Conservation (phyloP, 2,329 filamentous ascomycete species). For the Colletotrichum siamense region DNA sequence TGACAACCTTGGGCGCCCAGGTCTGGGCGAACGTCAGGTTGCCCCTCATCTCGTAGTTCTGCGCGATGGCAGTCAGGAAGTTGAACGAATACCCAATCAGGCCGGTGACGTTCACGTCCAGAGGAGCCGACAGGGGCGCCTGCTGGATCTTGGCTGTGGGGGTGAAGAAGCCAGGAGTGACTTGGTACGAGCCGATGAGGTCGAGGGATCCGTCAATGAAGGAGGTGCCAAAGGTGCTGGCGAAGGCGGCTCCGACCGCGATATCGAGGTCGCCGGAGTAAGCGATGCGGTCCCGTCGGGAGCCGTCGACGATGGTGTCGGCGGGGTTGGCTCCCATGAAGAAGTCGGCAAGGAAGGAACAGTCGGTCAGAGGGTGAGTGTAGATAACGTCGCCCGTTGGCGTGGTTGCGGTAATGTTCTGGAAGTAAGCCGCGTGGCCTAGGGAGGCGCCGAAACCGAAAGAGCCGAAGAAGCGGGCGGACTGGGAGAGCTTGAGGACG, state of each 20-base stretch:
- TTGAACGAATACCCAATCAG: constrained; percentile 40
- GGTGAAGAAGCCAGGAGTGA: constrained; percentile 34
- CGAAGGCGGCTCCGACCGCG: constrained; percentile 27
- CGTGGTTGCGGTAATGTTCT: constrained; percentile 21
- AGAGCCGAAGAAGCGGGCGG: constrained; percentile 30
- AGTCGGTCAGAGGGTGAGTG: constrained; percentile 29
- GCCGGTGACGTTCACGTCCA: constrained; percentile 32
- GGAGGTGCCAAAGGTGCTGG: constrained; percentile 30
- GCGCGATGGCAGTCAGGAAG: constrained; percentile 33
- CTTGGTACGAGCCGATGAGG: constrained; percentile 32
- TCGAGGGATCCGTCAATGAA: constrained; percentile 28
- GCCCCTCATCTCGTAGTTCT: constrained; percentile 33
- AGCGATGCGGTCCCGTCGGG: constrained; percentile 36
- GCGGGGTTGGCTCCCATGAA: constrained; percentile 37
- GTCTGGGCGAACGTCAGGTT: constrained; percentile 27
- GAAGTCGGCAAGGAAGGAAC: constrained; percentile 34
- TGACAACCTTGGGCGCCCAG: constrained; percentile 31
- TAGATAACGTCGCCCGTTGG: constrained; percentile 25
- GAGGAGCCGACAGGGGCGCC: constrained; percentile 18
- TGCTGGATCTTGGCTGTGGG: constrained; percentile 38
- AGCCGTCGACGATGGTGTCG: constrained; percentile 38
- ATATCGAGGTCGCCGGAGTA: constrained; percentile 37
- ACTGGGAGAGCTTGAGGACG: constrained; percentile 32
- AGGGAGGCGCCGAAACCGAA: constrained; percentile 36
- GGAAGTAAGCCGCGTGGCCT: constrained; percentile 31